These are phyloP conservation scores for Crassisporium funariophilum DNA, from an alignment of 768 basidiomycete genomes.

Conservation along the genomic window DNA sequence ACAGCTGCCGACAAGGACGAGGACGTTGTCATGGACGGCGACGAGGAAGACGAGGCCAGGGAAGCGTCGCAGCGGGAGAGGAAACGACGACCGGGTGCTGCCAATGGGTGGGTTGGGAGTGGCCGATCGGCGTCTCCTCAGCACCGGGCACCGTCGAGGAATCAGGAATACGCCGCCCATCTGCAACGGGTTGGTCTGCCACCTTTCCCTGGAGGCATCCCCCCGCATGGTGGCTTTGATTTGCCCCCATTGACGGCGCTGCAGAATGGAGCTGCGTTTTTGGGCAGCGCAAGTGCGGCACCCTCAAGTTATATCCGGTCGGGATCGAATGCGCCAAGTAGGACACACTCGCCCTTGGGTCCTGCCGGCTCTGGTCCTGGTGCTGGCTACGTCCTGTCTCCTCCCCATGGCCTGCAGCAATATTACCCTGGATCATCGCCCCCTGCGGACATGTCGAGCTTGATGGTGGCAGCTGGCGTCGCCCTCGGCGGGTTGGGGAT, in stretches of 20 bases:
- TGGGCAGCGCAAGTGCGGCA: constrained; percentile 40
- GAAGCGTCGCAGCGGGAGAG: constrained; percentile 10
- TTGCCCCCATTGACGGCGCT: constrained; percentile 58
- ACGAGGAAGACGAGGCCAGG: constrained; percentile 29
- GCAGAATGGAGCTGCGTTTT: constrained; percentile 33
- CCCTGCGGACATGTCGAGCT: constrained; percentile 28
- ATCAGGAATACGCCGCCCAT: constrained; percentile 13
- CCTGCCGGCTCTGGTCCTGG: constrained; percentile 37
- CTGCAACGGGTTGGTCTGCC: constrained; percentile 10
- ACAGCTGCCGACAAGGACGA: constrained; percentile 37
- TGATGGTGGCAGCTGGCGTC: constrained; percentile 39
- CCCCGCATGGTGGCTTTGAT: constrained; percentile 63
- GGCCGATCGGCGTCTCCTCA: constrained; percentile 38
- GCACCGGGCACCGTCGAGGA: constrained; percentile 26
- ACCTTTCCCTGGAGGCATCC: constrained; percentile 17
- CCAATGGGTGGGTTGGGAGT: constrained; percentile 35
- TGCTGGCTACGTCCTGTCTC: constrained; percentile 43
- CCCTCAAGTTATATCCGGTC: constrained; percentile 61
- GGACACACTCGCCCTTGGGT: constrained; percentile 71
- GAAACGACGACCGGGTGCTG: constrained; percentile 25
- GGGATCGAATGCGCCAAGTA: constrained; percentile 65
- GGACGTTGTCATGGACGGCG: constrained; percentile 54
- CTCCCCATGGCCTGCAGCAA: constrained; percentile 34
- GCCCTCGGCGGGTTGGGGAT: constrained; percentile 37
- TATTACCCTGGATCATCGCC: constrained; percentile 22